A percentile compares a stretch with the other conserved stretches of the same genome.
phyloP scores from a whole-genome alignment of 345 rosid genomes.

The Punica granatum region DNA sequence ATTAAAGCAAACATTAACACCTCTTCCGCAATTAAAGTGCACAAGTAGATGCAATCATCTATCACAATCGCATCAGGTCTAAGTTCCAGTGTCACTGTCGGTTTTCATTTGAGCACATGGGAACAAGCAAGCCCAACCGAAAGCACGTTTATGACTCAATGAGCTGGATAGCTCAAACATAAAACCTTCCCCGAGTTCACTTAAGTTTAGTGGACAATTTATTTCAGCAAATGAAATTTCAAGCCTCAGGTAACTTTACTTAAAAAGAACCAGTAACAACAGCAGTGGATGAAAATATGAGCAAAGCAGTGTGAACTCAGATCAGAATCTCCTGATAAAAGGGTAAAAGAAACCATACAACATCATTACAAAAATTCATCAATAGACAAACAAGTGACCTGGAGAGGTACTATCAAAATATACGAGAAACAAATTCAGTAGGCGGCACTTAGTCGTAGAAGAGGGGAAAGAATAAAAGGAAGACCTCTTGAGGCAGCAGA shows the following conservation, averaged over 20 bases:
- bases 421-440: not conserved
- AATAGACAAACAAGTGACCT: not conserved
- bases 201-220: not conserved
- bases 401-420: not conserved
- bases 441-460: not conserved
- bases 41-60: no score
- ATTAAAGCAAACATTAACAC: no score
- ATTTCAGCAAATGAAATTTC: no score
- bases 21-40: no score
- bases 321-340: not conserved
- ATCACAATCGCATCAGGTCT: no score
- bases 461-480: not conserved
- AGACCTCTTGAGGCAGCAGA: not conserved
- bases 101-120: no score
- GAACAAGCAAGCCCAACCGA: no score
- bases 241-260: not conserved
- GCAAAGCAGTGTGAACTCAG: not conserved
- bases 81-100: no score
- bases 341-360: not conserved
- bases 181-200: no score
- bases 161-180: no score
- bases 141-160: no score
- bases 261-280: not conserved
- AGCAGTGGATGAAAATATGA: not conserved
- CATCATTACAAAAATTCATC: conserved; percentile 2